A percentile compares a stretch with the other conserved stretches of the same genome.
These are phyloP conservation scores for Rhynchosporium secalis DNA, from an alignment of 2,329 filamentous ascomycete species.

Conservation along the genomic window DNA sequence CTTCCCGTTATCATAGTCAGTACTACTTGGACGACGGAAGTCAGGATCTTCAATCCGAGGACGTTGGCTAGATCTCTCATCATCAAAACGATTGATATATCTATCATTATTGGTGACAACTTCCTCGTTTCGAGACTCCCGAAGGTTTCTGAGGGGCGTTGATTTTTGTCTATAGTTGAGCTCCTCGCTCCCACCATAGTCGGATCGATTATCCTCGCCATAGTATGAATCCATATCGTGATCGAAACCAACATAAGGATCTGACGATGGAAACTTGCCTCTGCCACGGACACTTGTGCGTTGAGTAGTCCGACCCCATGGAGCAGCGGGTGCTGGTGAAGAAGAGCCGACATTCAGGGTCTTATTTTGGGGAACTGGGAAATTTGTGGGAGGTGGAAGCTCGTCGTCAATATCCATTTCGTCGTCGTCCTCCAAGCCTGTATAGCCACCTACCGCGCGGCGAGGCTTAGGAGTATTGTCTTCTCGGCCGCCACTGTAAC, in stretches of 20 bases:
- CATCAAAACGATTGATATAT: background rate
- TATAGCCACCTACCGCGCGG: background rate
- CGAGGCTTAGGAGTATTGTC: too few species aligned
- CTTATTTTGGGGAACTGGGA: background rate
- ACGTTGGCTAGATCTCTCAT: background rate
- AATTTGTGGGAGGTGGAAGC: background rate
- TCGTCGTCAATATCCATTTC: background rate
- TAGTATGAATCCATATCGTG: background rate
- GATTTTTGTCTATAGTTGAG: too few species aligned
- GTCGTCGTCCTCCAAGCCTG: background rate
- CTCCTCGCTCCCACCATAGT: background rate
- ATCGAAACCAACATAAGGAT: background rate
- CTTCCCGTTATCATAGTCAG: background rate
- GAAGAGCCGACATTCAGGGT: background rate
- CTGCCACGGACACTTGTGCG: background rate
- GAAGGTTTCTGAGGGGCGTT: background rate
- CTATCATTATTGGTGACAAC: background rate
- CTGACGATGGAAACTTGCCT: background rate
- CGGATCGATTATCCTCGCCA: background rate
- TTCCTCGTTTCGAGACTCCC: background rate
- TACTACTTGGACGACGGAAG: background rate
- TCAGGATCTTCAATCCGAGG: background rate
- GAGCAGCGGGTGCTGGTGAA: background rate
- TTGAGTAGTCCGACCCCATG: background rate
- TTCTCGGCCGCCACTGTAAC: too few species aligned